Evolutionary conservation across 2,329 filamentous ascomycete species (phyloP).

Genomic region (Colletotrichum gloeosporioides): DNA sequence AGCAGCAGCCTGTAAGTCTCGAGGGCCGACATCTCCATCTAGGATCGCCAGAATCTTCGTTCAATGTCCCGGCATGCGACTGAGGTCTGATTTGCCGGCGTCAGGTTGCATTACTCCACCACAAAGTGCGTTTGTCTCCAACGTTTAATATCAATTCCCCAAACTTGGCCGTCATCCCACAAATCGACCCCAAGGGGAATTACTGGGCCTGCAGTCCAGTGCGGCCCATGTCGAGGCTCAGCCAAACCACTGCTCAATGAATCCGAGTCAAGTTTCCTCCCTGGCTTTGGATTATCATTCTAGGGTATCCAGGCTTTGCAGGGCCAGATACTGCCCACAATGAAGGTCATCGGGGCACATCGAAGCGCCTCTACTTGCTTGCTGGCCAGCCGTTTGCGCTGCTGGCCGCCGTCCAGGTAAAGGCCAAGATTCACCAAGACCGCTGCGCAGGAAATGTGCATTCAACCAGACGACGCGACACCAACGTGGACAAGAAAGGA

Average conservation of each 20-base stretch:
- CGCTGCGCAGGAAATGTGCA: background rate
- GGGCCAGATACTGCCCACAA: background rate
- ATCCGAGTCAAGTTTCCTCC: background rate
- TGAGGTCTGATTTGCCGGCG: background rate
- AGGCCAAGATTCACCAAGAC: background rate
- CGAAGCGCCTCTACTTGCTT: background rate
- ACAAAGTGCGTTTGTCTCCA: background rate
- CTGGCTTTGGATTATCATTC: background rate
- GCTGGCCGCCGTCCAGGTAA: background rate
- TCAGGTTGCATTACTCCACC: background rate
- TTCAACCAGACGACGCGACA: background rate
- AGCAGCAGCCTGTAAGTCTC: background rate
- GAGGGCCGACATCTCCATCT: background rate
- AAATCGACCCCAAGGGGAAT: conserved; percentile 17
- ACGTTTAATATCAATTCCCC: background rate
- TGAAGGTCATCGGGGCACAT: background rate
- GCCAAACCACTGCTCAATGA: background rate
- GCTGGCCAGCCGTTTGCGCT: background rate
- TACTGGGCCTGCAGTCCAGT: background rate
- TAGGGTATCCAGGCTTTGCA: background rate
- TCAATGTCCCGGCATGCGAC: background rate
- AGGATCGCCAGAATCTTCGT: background rate
- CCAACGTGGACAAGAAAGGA: background rate
- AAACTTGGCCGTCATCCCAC: conserved; percentile 4
- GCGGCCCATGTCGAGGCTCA: background rate